phyloP scores from a whole-genome alignment of 805 yeast species.

The Candida golubevii region DNA sequence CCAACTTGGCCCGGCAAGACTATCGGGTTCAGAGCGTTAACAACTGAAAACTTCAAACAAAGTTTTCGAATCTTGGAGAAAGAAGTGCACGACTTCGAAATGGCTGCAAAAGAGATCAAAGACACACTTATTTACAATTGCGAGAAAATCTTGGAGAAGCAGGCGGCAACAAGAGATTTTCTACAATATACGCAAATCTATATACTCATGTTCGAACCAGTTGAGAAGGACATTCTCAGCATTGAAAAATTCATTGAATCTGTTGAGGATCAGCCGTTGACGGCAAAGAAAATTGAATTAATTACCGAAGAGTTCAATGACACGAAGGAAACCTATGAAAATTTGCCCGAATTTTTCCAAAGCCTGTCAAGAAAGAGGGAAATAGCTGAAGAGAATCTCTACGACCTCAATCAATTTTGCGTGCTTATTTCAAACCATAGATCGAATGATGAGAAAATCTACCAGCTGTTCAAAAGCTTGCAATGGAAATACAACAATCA shows the following conservation, averaged over 20 bases:
- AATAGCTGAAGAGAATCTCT: conserved; percentile 2
- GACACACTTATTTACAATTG: not conserved
- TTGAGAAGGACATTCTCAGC: not conserved
- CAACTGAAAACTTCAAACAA: conserved; percentile 1
- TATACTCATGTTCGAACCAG: conserved; percentile 1
- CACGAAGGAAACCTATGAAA: not conserved
- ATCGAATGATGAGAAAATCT: not conserved
- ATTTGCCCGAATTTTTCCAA: conserved; percentile 2
- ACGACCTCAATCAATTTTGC: conserved; percentile 1
- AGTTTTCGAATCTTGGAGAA: conserved; percentile 1
- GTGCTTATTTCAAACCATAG: not conserved
- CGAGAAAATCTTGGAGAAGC: conserved; percentile 4
- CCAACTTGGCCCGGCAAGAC: not conserved
- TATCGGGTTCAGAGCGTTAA: conserved; percentile 3
- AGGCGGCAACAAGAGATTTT: conserved; percentile 4
- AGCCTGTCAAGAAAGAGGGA: conserved; percentile 1
- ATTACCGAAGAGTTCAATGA: not conserved
- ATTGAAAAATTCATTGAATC: not conserved
- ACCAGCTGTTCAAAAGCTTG: not conserved
- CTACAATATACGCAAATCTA: conserved; percentile 3
- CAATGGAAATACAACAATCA: not conserved
- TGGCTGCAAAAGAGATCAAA: conserved; percentile 1
- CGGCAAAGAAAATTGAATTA: not conserved
- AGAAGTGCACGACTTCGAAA: conserved; percentile 3
- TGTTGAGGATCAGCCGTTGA: not conserved